Evolutionary conservation across 2,329 filamentous ascomycete species (phyloP), one percentile per base, ranked within the genome.

Genomic region (Pseudocercospora cruenta): DNA sequence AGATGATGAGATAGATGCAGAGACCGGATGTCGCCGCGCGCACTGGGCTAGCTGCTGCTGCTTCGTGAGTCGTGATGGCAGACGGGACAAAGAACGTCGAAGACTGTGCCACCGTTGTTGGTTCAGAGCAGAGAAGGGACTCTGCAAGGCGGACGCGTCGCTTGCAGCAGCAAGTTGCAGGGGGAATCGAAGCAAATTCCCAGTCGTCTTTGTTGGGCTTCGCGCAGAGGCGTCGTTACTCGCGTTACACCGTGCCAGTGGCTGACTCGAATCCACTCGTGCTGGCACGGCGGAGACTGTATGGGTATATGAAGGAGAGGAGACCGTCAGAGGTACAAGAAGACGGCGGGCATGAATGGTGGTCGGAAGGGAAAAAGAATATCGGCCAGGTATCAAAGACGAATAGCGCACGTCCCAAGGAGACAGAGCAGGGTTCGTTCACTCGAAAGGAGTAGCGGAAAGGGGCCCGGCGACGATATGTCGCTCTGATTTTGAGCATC

Each of bases 1-100:
- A 24, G 55, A 21, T 36, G 24, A 24, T 5, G 47, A 36, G 31
- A 43, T 58, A 14, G 55, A 36, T 19, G 53, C 22, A 26, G 51
- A 22, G 9, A 39, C 6, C 54, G 54, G 54, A 58, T 36, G 54
- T 58, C 16, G 54, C 19, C n/a, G 31, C 54, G 60, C 51, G 16
- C 53, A 22, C 2, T 12, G 10, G 21, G 57, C 64, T 43, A 7
- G 60, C 51, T n/a, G 59, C 54, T n/a, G 59, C 54, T 57, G 45
- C 55, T 39, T 59, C 21, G 65, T 64, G 65, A 45, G 51, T 36
- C 61, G 55, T 24, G 47, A 54, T 51, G 49, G 60, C 26, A 31
- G 45, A 22, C 16, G 60, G 57, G 58, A 66, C 64, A 66, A 66
- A 66, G 64, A 66, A 60, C 21, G 36, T 39, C 36, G 36, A 39